Percentiles rank a stretch among this genome's conserved stretches.
phyloP scores from a whole-genome alignment of 2,329 filamentous ascomycete genomes.

The Hirsutella minnesotensis region DNA sequence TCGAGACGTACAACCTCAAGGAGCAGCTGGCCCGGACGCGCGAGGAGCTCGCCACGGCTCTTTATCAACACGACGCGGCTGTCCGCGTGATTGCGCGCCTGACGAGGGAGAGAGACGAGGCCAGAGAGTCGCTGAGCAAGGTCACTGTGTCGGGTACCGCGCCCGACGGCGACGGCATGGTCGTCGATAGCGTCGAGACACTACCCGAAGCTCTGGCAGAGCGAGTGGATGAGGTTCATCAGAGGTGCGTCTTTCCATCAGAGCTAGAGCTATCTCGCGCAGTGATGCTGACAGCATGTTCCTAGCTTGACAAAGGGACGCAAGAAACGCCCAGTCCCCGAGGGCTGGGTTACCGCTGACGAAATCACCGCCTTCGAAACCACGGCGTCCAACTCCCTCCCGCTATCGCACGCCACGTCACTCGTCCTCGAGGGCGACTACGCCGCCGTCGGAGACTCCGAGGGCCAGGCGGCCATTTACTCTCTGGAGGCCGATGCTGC shows the following conservation, averaged over 20 bases:
- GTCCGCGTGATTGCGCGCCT: conserved; percentile 85
- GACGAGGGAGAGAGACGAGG: conserved; percentile 86
- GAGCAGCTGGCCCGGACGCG: conserved; percentile 82
- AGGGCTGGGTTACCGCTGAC: conserved; percentile 72
- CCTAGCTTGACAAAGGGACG: conserved; percentile 71
- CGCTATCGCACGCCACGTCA: conserved; percentile 36
- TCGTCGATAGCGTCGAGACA: conserved; percentile 64
- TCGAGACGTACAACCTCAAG: conserved; percentile 84
- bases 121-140: conserved; percentile 76
- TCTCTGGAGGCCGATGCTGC: conserved; percentile 57
- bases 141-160: conserved; percentile 56
- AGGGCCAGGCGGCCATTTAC: conserved; percentile 65
- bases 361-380: conserved; percentile 43
- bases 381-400: conserved; percentile 31
- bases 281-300: conserved; percentile 5
- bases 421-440: conserved; percentile 45
- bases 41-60: conserved; percentile 83
- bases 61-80: conserved; percentile 98
- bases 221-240: conserved; percentile 70
- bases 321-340: conserved; percentile 77
- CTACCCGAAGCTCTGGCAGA: conserved; percentile 60
- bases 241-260: conserved; percentile 46
- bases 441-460: conserved; percentile 62
- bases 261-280: not conserved
- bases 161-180: conserved; percentile 73